Evolutionary conservation across 2,329 filamentous ascomycete genomes (phyloP), one percentile per base, ranked within the genome.

Genomic region (Orbilia oligospora): DNA sequence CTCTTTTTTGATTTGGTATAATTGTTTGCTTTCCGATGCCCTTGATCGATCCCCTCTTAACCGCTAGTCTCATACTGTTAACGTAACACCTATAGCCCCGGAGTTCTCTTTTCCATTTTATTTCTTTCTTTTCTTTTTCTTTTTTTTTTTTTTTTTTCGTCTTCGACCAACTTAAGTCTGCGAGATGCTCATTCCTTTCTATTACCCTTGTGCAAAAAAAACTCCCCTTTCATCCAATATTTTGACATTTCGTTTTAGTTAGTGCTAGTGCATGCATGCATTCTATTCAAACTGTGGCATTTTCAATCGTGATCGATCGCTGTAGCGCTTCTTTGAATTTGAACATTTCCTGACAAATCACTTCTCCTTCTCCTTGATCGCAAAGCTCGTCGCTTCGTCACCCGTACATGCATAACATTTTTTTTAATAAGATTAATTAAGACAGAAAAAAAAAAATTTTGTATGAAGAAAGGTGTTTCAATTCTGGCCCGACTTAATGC

Each of bases 21-120:
- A 24, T 24, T 33, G 53, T 33, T 55, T 63, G 24, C 6, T 51
- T 22, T 51, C 36, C 6, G 16, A 61, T 27, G 53, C 10, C 33
- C 48, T 58, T 14, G 18, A 51, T 41, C 22, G 18, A 51, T 41
- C 48, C 22, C 64, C 41, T 65, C 61, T 68, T 58, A 24, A 48
- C 41, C 33, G 46, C 64, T 51, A 49, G 48, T 61, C 61, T 73
- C 41, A 51, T 44, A 65, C 63, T 46, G 56, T 73, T 58, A 48
- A 51, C 70, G 24, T 58, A 38, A 58, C 61, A 69, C 55, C 44
- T 75, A 75, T 75, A 75, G 71, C 71, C 64, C 46, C 64, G 71
- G 71, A 75, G 71, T 75, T 75, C 38, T 64, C 22, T 55, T 61
- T 46, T 18, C 46, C 44, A 14, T 41, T 41, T 41, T 30, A 6